These are phyloP conservation scores for Crotalaria pallida DNA, from an alignment of 306 rosid species.

Conservation along the genomic window DNA sequence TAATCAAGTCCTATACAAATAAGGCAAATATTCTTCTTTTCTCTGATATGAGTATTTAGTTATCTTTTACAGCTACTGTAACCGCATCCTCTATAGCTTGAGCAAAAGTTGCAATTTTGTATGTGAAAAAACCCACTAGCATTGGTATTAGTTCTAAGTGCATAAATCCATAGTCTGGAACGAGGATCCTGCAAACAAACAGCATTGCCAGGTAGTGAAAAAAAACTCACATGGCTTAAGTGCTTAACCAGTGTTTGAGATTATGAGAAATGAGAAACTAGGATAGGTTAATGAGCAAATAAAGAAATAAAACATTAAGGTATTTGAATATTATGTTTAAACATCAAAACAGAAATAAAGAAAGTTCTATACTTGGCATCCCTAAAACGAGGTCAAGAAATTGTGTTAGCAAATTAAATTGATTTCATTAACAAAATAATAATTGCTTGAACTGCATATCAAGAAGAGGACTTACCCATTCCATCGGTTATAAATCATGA, in stretches of 20 bases:
- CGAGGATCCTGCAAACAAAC: constrained; percentile 55
- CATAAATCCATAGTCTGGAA: constrained; percentile 76
- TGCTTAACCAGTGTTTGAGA: background rate
- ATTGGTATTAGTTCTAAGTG: constrained; percentile 83
- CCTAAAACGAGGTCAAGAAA: background rate
- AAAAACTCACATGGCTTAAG: no score
- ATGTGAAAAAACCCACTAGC: constrained; percentile 88
- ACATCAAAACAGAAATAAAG: background rate
- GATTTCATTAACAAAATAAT: background rate
- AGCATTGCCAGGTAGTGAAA: background rate
- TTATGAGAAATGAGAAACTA: background rate
- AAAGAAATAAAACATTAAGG: background rate
- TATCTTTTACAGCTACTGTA: constrained; percentile 33
- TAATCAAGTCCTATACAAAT: background rate
- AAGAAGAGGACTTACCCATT: constrained; percentile 53
- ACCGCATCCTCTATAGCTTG: constrained; percentile 80
- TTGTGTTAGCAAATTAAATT: background rate
- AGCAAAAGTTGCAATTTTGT: constrained; percentile 79
- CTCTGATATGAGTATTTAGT: constrained; percentile 3
- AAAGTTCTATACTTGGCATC: background rate
- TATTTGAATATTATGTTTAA: background rate
- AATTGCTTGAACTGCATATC: background rate
- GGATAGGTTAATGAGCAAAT: background rate
- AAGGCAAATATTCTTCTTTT: background rate
- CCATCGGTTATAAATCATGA: constrained; percentile 93